Conservation (phyloP, 306 rosid genomes). For the Trifolium subterraneum region DNA sequence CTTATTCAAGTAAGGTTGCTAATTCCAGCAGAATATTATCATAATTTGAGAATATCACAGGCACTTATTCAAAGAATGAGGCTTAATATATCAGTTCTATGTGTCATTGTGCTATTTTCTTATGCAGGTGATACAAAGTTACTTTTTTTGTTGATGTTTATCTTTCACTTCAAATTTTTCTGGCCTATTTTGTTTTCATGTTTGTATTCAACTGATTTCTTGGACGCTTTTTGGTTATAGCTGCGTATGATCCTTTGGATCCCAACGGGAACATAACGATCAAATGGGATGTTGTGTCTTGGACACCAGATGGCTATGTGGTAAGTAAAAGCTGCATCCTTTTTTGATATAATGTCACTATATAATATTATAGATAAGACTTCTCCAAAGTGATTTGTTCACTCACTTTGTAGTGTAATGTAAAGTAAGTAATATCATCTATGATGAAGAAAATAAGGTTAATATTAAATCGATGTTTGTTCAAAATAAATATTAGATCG, state of each 20-base stretch:
- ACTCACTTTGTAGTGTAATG: background rate
- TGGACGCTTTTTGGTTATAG: conserved; percentile 49
- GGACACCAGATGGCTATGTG: conserved; percentile 98
- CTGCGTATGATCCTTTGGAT: conserved; percentile 94
- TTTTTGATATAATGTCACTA: no score
- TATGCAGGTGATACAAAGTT: conserved; percentile 56
- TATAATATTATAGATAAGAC: no score
- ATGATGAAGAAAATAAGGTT: background rate
- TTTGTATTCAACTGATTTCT: conserved; percentile 16
- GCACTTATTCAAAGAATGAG: conserved; percentile 53
- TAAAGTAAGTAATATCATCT: background rate
- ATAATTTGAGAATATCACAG: conserved; percentile 31
- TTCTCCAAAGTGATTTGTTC: no score
- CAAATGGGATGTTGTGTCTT: conserved; percentile 94
- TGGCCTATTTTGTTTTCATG: background rate
- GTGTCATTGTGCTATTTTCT: conserved; percentile 54
- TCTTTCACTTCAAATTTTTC: background rate
- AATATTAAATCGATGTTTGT: no score
- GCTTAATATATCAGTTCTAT: conserved; percentile 52
- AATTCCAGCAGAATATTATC: conserved; percentile 16
- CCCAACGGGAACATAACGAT: conserved; percentile 90
- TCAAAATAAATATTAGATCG: background rate
- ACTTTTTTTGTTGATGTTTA: conserved; percentile 1
- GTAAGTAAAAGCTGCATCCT: conserved; percentile 47
- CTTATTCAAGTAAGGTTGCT: conserved; percentile 28